A percentile compares a stretch with the other conserved stretches of the same genome.
phyloP scores from a whole-genome alignment of 1,284 basidiomycete genomes.

The Sanghuangporus baumii region DNA sequence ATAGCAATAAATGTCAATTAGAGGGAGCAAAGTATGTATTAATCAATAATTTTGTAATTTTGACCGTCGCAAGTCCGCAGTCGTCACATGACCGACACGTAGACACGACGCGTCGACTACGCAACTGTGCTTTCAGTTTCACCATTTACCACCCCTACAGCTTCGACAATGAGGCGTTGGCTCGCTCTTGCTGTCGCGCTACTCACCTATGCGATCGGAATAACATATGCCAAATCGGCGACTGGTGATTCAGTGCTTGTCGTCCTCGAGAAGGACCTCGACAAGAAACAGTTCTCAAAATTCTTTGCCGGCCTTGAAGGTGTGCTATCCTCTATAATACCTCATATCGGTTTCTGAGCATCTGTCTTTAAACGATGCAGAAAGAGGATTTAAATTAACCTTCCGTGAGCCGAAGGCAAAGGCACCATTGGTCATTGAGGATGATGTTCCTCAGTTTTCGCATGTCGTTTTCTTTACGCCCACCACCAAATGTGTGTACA shows the following conservation, averaged over 20 bases:
- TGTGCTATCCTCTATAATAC: conserved; percentile 29
- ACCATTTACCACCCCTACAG: not conserved
- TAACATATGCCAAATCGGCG: conserved; percentile 63
- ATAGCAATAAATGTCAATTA: not conserved
- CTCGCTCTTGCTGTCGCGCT: conserved; percentile 12
- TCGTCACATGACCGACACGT: conserved; percentile 8
- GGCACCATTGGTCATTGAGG: conserved; percentile 58
- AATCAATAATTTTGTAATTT: not conserved
- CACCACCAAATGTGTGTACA: conserved; percentile 66
- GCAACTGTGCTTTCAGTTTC: not conserved
- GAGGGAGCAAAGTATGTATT: not conserved
- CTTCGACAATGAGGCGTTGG: conserved; percentile 16
- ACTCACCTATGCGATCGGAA: conserved; percentile 3
- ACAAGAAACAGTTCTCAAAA: conserved; percentile 64
- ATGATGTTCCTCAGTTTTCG: conserved; percentile 70
- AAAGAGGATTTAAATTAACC: conserved; percentile 74
- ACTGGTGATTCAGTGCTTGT: conserved; percentile 81
- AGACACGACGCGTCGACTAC: not conserved
- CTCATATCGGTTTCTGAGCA: not conserved
- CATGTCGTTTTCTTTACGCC: conserved; percentile 85
- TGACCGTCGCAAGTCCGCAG: too few relatives aligned
- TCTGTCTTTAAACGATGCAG: conserved; percentile 31
- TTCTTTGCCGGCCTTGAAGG: conserved; percentile 80
- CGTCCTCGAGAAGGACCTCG: conserved; percentile 66
- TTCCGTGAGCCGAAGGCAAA: conserved; percentile 77